These are phyloP conservation scores for Yarrowia sp. DNA, from an alignment of 805 yeast species.

Conservation along the genomic window DNA sequence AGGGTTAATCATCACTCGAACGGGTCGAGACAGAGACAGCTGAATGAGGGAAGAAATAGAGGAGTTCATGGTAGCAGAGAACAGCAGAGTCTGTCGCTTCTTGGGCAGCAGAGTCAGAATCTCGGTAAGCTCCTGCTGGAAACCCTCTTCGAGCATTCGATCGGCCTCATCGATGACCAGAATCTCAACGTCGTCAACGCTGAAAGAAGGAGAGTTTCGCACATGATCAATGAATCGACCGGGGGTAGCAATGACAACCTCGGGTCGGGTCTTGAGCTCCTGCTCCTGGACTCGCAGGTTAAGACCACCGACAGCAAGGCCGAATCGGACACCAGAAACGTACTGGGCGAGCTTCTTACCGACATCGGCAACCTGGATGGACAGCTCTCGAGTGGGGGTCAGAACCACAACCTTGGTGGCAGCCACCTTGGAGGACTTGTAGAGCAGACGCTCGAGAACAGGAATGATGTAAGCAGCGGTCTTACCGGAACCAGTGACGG, in stretches of 20 bases:
- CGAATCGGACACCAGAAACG: constrained; percentile 75
- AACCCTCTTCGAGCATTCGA: constrained; percentile 98
- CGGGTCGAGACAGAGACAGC: constrained; percentile 85
- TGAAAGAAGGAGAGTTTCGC: constrained; percentile 89
- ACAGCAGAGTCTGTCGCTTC: constrained; percentile 88
- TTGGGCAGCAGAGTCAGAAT: constrained; percentile 82
- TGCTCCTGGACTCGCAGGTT: constrained; percentile 95
- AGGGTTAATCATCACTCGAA: constrained; percentile 92
- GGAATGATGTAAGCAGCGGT: constrained; percentile 99
- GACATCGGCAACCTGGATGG: constrained; percentile 93
- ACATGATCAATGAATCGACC: constrained; percentile 98
- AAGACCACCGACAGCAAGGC: constrained; percentile 97
- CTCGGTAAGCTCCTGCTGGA: constrained; percentile 91
- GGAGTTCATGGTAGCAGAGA: constrained; percentile 98
- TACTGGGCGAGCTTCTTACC: constrained; percentile 80
- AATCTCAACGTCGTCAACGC: constrained; percentile 87
- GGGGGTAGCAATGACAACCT: constrained; percentile 95
- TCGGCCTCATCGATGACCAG: constrained; percentile 97
- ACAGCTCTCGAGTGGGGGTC: constrained; percentile 96
- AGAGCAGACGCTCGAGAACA: constrained; percentile 84
- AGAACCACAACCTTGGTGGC: constrained; percentile 87
- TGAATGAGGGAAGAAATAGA: constrained; percentile 84
- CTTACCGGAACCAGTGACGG: constrained; percentile 99
- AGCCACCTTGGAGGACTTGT: constrained; percentile 81
- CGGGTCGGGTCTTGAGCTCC: constrained; percentile 88